Evolutionary conservation across 1,139 yeast species (phyloP).

Genomic region (Pichia sp.): DNA sequence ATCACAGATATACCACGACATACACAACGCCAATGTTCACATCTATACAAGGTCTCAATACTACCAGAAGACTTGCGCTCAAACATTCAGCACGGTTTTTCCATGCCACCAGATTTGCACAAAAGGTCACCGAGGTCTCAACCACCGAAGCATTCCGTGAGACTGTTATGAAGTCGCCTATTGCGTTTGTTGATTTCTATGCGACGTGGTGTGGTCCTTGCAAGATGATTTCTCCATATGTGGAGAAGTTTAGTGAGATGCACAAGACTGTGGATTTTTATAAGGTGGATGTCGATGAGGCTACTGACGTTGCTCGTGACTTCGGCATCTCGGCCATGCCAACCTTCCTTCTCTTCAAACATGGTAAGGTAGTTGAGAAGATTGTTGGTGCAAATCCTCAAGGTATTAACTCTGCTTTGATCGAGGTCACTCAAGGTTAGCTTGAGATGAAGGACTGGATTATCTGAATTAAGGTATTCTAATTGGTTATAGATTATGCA

Average conservation of each 20-base stretch:
- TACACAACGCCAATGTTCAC: conserved; percentile 9
- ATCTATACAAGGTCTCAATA: background rate
- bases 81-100: conserved; percentile 19
- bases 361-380: conserved; percentile 58
- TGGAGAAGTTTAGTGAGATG: conserved; percentile 57
- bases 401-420: conserved; percentile 36
- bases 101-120: conserved; percentile 15
- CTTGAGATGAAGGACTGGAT: no score
- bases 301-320: conserved; percentile 56
- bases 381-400: conserved; percentile 77
- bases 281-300: conserved; percentile 77
- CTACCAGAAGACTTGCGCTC: background rate
- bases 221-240: conserved; percentile 75
- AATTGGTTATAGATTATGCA: no score
- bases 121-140: conserved; percentile 32
- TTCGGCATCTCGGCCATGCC: conserved; percentile 84
- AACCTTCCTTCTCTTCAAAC: conserved; percentile 70
- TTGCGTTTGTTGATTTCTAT: conserved; percentile 75
- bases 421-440: conserved; percentile 18
- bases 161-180: conserved; percentile 46
- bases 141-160: conserved; percentile 45
- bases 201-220: conserved; percentile 97
- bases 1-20: background rate
- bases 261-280: conserved; percentile 54
- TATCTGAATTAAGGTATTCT: no score